Conservation (phyloP, 352 stramenopile genomes). For the Plasmopara viticola region DNA sequence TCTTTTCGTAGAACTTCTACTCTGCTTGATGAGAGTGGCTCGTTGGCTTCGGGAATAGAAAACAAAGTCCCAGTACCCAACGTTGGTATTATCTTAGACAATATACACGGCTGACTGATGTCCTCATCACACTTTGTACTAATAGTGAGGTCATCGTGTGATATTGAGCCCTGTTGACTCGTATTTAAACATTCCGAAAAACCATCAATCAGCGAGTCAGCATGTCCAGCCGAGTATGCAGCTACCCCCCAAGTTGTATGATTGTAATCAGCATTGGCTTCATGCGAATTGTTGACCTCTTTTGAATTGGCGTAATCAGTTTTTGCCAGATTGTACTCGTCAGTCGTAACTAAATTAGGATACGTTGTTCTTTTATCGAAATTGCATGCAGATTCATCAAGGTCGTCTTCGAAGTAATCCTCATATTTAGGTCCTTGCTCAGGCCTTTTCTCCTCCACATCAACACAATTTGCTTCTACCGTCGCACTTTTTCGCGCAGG, state of each 20-base stretch:
- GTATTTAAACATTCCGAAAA: constrained; percentile 1
- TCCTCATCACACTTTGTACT: not conserved
- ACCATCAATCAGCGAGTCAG: not conserved
- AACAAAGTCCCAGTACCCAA: constrained; percentile 11
- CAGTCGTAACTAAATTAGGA: not conserved
- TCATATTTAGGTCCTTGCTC: constrained; percentile 2
- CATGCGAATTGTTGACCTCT: no score
- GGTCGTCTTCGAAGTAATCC: constrained; percentile 8
- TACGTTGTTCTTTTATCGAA: constrained; percentile 1
- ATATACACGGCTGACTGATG: not conserved
- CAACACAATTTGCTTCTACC: constrained; percentile 1
- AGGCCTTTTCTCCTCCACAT: not conserved
- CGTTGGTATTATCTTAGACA: constrained; percentile 1
- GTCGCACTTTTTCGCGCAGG: constrained; percentile 13
- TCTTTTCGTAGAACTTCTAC: constrained; percentile 1
- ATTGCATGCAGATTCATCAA: not conserved
- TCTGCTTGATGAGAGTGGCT: constrained; percentile 8
- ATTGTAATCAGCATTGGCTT: not conserved
- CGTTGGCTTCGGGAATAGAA: constrained; percentile 18
- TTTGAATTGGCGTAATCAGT: no score
- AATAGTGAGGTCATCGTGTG: not conserved
- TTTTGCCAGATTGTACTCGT: not conserved
- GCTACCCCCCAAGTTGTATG: not conserved
- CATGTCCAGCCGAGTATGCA: not conserved
- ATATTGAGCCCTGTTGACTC: not conserved